Base-by-base conservation (phyloP, 2,329 filamentous ascomycete species). In the Exophiala lecanii-corni region DNA sequence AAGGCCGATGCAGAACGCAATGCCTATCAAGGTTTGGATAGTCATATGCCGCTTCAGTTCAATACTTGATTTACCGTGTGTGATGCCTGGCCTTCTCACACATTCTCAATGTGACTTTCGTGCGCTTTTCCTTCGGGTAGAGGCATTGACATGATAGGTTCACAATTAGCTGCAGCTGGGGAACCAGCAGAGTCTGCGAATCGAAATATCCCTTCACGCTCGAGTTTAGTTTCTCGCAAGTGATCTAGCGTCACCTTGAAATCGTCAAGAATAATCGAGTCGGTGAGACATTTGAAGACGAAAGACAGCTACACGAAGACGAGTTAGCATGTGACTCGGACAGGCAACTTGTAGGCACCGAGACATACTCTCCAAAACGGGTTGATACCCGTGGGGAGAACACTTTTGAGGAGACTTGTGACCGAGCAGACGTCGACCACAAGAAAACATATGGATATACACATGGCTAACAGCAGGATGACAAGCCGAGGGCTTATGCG, bases 201-300 rank as follows among this genome's bases (percentile, higher is more conserved):
- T 9, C 9, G n/a, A n/a, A 28, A 28, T 7, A n/a, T n/a, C n/a
- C n/a, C n/a, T n/a, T n/a, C n/a, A n/a, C 25, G 25, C 9, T 9
- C n/a, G n/a, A n/a, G 9, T 28, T 7, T 28, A n/a, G 7, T 7
- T 28, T 28, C n/a, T 7, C 7, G 9, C 9, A 28, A 9, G 13
- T 51, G 55, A 45, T 74, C 71, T 4, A 74, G 58, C 0, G 69
- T 68, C 2, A 77, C 79, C 54, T 82, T 82, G 70, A 83, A 83
- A 55, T 83, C 79, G 54, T 82, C 79, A 5, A 83, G 71, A 33
- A 82, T 71, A 31, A 82, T 75, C 0, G 73, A 77, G 55, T 83
- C 79, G 12, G 78, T 80, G 37, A 82, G 68, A 47, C 79, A 82
- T 61, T 82, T 82, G 68, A 81, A 81, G 19, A 81, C 72, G 39